phyloP scores from a whole-genome alignment of 2,329 filamentous ascomycete species.

The Plenodomus tracheiphilus region DNA sequence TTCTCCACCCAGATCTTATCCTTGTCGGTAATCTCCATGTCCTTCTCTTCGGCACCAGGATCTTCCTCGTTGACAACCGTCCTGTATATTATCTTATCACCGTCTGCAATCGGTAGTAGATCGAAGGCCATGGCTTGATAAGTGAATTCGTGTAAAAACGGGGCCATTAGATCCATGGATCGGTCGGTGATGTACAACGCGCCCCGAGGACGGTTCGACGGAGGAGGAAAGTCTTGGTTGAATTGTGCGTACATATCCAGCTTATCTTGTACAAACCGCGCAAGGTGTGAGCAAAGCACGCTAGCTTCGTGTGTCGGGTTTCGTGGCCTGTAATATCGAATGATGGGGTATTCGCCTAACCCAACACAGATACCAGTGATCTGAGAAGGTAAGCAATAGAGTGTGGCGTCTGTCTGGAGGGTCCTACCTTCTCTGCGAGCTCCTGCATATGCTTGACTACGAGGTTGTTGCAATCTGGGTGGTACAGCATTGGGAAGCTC shows the following conservation, averaged over 20 bases:
- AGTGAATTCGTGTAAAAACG: slow-evolving; percentile 92
- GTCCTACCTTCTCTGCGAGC: slow-evolving; percentile 81
- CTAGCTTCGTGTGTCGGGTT: slow-evolving; percentile 80
- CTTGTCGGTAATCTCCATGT: slow-evolving; percentile 87
- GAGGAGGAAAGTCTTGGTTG: slow-evolving; percentile 82
- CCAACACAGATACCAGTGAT: slow-evolving; percentile 86
- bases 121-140: slow-evolving; percentile 99
- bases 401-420: not conserved
- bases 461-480: slow-evolving; percentile 84
- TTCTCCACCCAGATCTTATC: slow-evolving; percentile 97
- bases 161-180: slow-evolving; percentile 88
- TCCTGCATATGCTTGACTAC: slow-evolving; percentile 81
- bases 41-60: slow-evolving; percentile 74
- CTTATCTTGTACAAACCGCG: slow-evolving; percentile 88
- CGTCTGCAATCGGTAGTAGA: slow-evolving; percentile 82
- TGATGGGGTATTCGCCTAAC: slow-evolving; percentile 89
- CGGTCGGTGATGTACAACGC: slow-evolving; percentile 86
- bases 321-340: slow-evolving; percentile 84
- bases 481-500: slow-evolving; percentile 92
- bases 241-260: slow-evolving; percentile 86
- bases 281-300: slow-evolving; percentile 84
- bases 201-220: slow-evolving; percentile 75
- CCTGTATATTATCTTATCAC: slow-evolving; percentile 83
- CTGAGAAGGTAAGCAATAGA: slow-evolving; percentile 48
- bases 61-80: slow-evolving; percentile 77